These are phyloP conservation scores for Hordeum pubiflorum DNA, from an alignment of 202 grass and related monocot genomes.

Conservation along the genomic window DNA sequence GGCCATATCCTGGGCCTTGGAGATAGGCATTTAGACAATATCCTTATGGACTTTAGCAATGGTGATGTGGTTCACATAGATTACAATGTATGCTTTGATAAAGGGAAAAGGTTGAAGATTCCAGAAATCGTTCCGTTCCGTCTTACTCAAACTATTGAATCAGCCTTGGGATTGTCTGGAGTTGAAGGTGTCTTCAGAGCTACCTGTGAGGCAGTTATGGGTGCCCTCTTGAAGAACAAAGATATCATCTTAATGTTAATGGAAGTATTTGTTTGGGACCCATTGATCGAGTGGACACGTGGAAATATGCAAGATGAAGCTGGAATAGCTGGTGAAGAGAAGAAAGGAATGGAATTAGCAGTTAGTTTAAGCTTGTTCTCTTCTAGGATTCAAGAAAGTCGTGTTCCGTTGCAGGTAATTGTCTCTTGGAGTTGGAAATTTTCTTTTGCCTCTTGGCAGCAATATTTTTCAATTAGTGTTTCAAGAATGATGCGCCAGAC, in stretches of 20 bases:
- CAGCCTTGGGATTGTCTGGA: constrained; percentile 85
- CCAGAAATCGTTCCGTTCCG: constrained; percentile 99
- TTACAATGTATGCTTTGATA: constrained; percentile 98
- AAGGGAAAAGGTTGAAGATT: constrained; percentile 93
- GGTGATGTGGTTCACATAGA: constrained; percentile 97
- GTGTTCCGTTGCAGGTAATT: constrained; percentile 93
- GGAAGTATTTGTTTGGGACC: constrained; percentile 97
- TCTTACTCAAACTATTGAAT: constrained; percentile 91
- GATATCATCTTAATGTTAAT: constrained; percentile 96
- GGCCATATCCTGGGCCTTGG: constrained; percentile 90
- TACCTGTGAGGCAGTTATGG: constrained; percentile 80
- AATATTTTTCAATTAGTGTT: constrained; percentile 12
- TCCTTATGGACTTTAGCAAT: constrained; percentile 87
- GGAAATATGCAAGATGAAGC: constrained; percentile 93
- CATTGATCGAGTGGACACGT: constrained; percentile 86
- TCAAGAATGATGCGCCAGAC: background rate
- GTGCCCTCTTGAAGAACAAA: constrained; percentile 73
- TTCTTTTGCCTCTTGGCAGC: constrained; percentile 23
- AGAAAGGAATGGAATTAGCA: constrained; percentile 97
- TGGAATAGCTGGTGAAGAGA: constrained; percentile 89
- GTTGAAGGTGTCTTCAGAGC: constrained; percentile 78
- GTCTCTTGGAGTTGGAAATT: constrained; percentile 11
- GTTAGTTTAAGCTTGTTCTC: constrained; percentile 98
- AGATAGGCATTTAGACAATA: constrained; percentile 96
- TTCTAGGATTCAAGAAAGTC: constrained; percentile 89